These are phyloP conservation scores for Kingdonia uniflora DNA, from an alignment of 164 flowering plant genomes.

Conservation along the genomic window DNA sequence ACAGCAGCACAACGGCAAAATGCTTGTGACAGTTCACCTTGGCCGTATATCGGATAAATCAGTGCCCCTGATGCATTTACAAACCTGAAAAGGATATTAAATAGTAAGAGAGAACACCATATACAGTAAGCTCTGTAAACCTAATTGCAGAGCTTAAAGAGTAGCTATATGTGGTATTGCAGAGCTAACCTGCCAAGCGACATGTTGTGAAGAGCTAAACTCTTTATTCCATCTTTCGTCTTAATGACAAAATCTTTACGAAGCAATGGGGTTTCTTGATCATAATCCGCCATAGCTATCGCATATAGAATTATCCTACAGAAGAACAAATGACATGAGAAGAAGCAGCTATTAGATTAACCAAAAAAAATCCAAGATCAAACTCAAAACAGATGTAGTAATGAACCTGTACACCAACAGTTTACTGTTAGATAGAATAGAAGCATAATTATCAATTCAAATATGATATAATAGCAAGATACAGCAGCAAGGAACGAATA, in stretches of 20 bases:
- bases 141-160: no score
- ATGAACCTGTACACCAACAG: no score
- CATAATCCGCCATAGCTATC: constrained; percentile 74
- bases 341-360: no score
- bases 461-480: no score
- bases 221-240: constrained; percentile 73
- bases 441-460: no score
- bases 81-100: constrained; percentile 36
- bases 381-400: no score
- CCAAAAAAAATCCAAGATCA: no score
- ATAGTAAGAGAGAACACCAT: no score
- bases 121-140: no score
- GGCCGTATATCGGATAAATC: constrained; percentile 90
- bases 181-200: constrained; percentile 69
- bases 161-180: no score
- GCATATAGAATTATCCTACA: constrained; percentile 77
- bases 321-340: not conserved
- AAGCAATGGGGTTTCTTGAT: constrained; percentile 40
- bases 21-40: constrained; percentile 88
- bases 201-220: constrained; percentile 55
- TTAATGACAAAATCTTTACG: constrained; percentile 29
- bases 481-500: no score
- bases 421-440: no score
- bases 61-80: constrained; percentile 69
- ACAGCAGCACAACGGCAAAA: constrained; percentile 98